A percentile compares a stretch with the other conserved stretches of the same genome.
Evolutionary conservation across 148 eudicot species (phyloP).

Genomic region (Amaranthus hypochondriacus): DNA sequence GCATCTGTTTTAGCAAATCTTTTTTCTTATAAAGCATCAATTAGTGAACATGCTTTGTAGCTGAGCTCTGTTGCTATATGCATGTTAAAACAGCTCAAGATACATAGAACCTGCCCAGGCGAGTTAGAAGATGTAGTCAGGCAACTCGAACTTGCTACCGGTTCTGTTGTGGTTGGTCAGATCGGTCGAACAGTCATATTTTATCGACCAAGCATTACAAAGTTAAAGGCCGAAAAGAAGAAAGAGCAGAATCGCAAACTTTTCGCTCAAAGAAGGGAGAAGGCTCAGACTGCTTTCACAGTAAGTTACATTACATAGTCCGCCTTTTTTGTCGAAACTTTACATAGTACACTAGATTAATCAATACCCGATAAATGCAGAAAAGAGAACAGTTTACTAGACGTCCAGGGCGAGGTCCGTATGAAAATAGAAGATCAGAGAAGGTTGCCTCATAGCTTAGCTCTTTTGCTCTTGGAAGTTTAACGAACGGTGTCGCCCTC

Average conservation of each 20-base stretch:
- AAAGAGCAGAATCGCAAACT: conserved; percentile 50
- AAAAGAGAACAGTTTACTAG: conserved; percentile 8
- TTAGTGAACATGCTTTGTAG: not conserved
- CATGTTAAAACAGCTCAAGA: conserved; percentile 55
- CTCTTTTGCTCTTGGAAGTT: not conserved
- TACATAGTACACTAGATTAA: not conserved
- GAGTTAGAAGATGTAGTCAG: conserved; percentile 73
- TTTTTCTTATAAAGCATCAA: not conserved
- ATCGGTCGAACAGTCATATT: conserved; percentile 90
- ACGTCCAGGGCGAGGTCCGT: conserved; percentile 10
- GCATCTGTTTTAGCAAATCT: not conserved
- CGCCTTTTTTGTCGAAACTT: not conserved
- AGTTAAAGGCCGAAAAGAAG: conserved; percentile 76
- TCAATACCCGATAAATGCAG: conserved; percentile 14
- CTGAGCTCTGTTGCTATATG: not conserved
- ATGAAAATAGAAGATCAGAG: conserved; percentile 6
- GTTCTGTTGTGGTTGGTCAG: conserved; percentile 64
- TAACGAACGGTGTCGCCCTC: not conserved
- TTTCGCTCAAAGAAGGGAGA: conserved; percentile 33
- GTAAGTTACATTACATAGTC: conserved; percentile 20
- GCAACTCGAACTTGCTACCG: conserved; percentile 60
- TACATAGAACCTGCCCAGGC: conserved; percentile 62
- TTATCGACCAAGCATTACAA: conserved; percentile 83
- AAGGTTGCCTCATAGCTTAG: conserved; percentile 11
- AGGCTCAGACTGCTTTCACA: conserved; percentile 32